Base-by-base conservation (phyloP, 1,139 yeast species). In the Yamadazyma kanchanaburiensis region DNA sequence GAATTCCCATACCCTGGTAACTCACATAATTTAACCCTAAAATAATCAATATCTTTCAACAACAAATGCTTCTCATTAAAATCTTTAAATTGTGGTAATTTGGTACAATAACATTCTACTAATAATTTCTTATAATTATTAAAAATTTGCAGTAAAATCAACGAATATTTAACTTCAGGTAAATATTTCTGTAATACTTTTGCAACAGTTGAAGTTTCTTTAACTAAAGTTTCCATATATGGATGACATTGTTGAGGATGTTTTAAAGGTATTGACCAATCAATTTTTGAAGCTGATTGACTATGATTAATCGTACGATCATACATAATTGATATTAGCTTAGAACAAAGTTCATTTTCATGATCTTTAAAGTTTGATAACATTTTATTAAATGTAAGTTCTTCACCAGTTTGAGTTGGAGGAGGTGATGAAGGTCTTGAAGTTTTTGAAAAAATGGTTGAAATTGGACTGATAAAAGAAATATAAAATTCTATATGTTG, bases 141-240 rank as follows among this genome's bases (percentile, higher is more conserved):
- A 49, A 80, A 78, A 6, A 77, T 75, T 39, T 70, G 74, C 52
- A 72, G 72, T 31, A 82, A 60, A 22, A 77, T 61, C 7, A 63
- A 48, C 1, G 70, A 49, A 36, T 74, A 71, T 34, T 77, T 76
- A 10, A 58, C 43, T 26, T 68, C 69, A 0, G 84, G 78, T 24
- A 83, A 55, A 43, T 79, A 78, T 38, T 75, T 73, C 27, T 68
- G 66, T 27, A 83, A 60, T 5, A 80, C 81, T 38, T 77, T 74
- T 2, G 80, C 64, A 19, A 83, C 78, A 0, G 83, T 76, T 12
- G 68, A 48, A 0, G 88, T 80, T 39, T 82, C 89, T 39, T 76
- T 79, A 26, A 80, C 82, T 28, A 83, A 55, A 2, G 71, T 69
- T 38, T 73, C 79, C 86, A 83, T 81, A 49, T 81, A 83, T 22